A percentile compares a stretch with the other conserved stretches of the same genome.
phyloP scores from a whole-genome alignment of 1,284 basidiomycete genomes.

The Puccinia horiana region DNA sequence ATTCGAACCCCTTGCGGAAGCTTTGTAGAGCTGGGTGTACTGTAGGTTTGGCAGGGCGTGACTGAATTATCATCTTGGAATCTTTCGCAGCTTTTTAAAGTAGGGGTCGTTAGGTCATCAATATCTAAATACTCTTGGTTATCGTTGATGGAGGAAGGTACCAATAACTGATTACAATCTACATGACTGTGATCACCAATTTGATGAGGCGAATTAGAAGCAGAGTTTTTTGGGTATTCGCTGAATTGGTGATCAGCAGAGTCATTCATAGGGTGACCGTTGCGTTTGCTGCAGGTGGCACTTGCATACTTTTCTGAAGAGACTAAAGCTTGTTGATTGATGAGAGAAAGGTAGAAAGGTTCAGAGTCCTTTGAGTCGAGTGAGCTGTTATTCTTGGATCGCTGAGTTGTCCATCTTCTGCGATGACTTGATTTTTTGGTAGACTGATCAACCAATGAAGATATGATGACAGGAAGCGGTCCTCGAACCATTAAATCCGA shows the following conservation, averaged over 20 bases:
- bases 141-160: not conserved
- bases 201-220: not conserved
- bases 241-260: not conserved
- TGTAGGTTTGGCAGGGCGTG: conserved; percentile 18
- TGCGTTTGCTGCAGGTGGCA: no score
- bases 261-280: not conserved
- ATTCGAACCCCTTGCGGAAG: not conserved
- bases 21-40: not conserved
- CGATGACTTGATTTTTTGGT: not conserved
- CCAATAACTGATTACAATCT: not conserved
- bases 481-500: not conserved
- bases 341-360: not conserved
- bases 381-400: conserved; percentile 3
- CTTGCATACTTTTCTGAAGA: not conserved
- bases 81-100: conserved; percentile 22
- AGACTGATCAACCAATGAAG: not conserved
- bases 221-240: not conserved
- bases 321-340: not conserved
- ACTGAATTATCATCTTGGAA: conserved; percentile 20
- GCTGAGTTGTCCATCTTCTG: conserved; percentile 3
- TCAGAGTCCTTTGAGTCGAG: not conserved
- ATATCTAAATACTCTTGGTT: not conserved
- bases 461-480: conserved; percentile 6
- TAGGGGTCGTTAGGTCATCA: conserved; percentile 23
- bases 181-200: not conserved